Evolutionary conservation across 108 stramenopile genomes (phyloP), one percentile per base, ranked within the genome.

Genomic region (Pseudonitzschia delicatissima): DNA sequence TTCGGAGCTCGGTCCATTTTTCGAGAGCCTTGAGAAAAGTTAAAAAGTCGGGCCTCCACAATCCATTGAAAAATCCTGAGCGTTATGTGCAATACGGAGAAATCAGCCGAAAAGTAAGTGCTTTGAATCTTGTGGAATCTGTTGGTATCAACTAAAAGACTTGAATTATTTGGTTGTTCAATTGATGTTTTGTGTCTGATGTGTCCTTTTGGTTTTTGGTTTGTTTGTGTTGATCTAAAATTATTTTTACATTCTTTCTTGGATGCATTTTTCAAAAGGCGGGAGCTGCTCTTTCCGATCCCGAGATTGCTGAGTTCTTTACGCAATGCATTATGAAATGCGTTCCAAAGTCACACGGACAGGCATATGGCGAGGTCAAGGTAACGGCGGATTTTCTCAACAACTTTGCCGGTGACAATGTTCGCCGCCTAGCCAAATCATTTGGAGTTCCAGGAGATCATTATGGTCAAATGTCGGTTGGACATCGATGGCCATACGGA

Each of bases 401-500:
- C 45, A 95, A 94, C 79, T 97, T 93, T 71, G 77, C 78, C 17
- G 96, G 96, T 23, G 98, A 98, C 76, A 87, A 95, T 45, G 94
- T 94, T 26, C 97, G 97, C 13, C 93, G 93, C 67, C 67, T 96
- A 44, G 94, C 93, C 2, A 83, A 85, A 17, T 84, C 82, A 33
- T 93, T 94, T 80, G 87, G 88, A 29, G 92, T 96, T 6, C 87
- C 93, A 1, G 97, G 97, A 18, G 95, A 98, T 83, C 97, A 98
- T 66, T 91, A 87, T 33, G 98, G 98, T 21, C 98, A 99, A 80
- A 78, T 91, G 73, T 86, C 83, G 9, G 77, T 83, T 23, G 97
- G 97, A 8, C 94, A 96, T 76, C 93, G 98, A 18, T 98, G 93
- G 95, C 98, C 98, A 0, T 99, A 87, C 72, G 98, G 98, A 25